Conservation (phyloP, 768 basidiomycete species). For the Naganishia kalamii region DNA sequence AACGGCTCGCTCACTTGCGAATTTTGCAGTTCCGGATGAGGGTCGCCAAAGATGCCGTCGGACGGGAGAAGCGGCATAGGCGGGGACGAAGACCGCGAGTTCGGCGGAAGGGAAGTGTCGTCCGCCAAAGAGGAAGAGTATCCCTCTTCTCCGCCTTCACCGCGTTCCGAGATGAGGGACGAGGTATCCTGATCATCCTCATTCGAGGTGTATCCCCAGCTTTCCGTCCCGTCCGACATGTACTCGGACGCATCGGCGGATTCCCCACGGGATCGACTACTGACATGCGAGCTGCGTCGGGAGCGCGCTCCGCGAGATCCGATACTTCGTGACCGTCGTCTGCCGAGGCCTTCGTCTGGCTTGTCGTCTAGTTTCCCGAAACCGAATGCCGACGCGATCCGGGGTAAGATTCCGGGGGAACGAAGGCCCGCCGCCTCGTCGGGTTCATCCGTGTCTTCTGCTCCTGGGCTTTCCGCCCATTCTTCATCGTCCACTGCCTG, state of each 20-base stretch:
- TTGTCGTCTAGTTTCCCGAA: slow-evolving; percentile 36
- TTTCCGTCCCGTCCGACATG: slow-evolving; percentile 34
- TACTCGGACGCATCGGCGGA: slow-evolving; percentile 29
- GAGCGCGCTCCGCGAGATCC: slow-evolving; percentile 14
- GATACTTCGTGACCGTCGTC: slow-evolving; percentile 27
- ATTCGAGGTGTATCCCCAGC: slow-evolving; percentile 42
- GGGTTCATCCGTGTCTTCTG: slow-evolving; percentile 34
- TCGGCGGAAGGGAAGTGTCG: slow-evolving; percentile 46
- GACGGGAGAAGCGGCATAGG: slow-evolving; percentile 40
- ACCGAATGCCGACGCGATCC: slow-evolving; percentile 32
- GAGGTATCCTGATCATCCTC: slow-evolving; percentile 39
- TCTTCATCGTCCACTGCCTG: slow-evolving; percentile 30
- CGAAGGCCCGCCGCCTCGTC: slow-evolving; percentile 32
- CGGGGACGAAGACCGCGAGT: slow-evolving; percentile 45
- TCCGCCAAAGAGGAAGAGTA: slow-evolving; percentile 43
- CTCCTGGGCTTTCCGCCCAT: slow-evolving; percentile 33
- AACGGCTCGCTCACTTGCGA: slow-evolving; percentile 24
- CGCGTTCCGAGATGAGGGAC: slow-evolving; percentile 32
- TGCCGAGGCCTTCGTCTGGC: slow-evolving; percentile 30
- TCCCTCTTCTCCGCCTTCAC: slow-evolving; percentile 38
- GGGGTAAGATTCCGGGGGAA: slow-evolving; percentile 24
- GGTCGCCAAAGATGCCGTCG: slow-evolving; percentile 44
- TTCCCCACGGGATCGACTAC: slow-evolving; percentile 29
- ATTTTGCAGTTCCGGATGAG: slow-evolving; percentile 25
- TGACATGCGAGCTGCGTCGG: slow-evolving; percentile 25